Evolutionary conservation across 148 eudicot species (phyloP), one percentile per base, ranked within the genome.

Genomic region (Beta vulgaris): DNA sequence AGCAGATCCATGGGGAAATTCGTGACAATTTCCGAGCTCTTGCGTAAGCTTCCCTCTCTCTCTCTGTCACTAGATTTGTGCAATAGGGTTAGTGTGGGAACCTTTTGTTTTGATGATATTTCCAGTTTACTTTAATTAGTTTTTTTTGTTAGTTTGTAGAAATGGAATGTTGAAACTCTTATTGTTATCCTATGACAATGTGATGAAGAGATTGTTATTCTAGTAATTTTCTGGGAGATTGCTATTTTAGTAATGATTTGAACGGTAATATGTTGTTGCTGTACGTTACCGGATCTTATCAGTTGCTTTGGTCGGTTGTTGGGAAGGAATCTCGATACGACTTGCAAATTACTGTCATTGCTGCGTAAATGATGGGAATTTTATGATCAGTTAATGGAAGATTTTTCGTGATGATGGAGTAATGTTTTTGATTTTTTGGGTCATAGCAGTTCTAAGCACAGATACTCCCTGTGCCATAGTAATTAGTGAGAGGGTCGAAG

Each of bases 1-100:
- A 95, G 86, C 99, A 92, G 97, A 92, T 92, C 93, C 87, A 91
- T 68, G 97, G 99, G 21, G 97, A 95, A 88, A 92, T 95, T 77
- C 93, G 89, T 40, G 99, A 95, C 79, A 89, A 87, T 71, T 89
- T 90, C 49, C 97, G 99, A 34, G 99, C 94, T 80, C 92, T 95
- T 15, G 86, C 90, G 98, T 95, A 92, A 75, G 88, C n/a, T 60
- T 23, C 48, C 58, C 79, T 55, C 18, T 32, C 62, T 73, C 55
- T 46, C 64, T 62, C 29, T 34, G 7, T 15, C 15, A 6, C 40
- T 65, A 23, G n/a, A 7, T 26, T 61, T 51, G 9, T 54, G 49
- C 19, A 60, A 25, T 36, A 46, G 44, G 32, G 15, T 54, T 19
- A 15, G 19, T 55, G 12, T 7, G 0, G 15, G n/a, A 36, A n/a